Conservation (phyloP, 2,329 filamentous ascomycete genomes). For the Colletotrichum tamarilloi region DNA sequence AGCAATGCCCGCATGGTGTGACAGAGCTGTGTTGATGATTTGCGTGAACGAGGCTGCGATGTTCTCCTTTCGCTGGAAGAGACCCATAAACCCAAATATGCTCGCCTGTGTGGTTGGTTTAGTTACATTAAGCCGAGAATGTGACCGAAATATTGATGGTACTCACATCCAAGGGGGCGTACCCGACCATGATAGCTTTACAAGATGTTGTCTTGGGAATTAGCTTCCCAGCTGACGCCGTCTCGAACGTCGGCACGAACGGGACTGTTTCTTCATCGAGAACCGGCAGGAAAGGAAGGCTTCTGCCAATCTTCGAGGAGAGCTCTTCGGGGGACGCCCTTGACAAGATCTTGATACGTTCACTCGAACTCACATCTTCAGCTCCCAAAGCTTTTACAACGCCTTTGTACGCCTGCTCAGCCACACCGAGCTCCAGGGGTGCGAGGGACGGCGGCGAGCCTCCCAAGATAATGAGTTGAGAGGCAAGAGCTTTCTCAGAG, state of each 20-base stretch:
- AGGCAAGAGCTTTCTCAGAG: neutral
- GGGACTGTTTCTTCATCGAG: slow-evolving; percentile 6
- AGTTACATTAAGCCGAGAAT: neutral
- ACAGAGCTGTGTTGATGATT: neutral
- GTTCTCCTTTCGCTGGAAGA: neutral
- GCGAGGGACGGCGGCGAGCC: neutral
- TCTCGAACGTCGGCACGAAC: neutral
- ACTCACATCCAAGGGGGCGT: slow-evolving; percentile 1
- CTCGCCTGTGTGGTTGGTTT: neutral
- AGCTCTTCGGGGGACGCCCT: neutral
- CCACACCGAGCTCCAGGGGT: neutral
- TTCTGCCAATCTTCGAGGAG: neutral
- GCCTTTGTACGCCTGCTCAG: neutral
- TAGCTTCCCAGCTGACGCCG: neutral
- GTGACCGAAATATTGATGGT: neutral
- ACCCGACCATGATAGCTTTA: slow-evolving; percentile 6
- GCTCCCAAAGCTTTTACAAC: neutral
- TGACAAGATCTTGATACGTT: neutral
- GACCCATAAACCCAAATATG: slow-evolving; percentile 6
- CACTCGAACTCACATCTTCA: neutral
- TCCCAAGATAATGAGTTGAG: neutral
- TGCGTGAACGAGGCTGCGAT: slow-evolving; percentile 3
- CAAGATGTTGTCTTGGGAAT: neutral
- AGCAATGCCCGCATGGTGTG: neutral
- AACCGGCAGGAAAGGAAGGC: slow-evolving; percentile 1